Base-by-base conservation (phyloP, 306 rosid species). In the Glycine latifolia region DNA sequence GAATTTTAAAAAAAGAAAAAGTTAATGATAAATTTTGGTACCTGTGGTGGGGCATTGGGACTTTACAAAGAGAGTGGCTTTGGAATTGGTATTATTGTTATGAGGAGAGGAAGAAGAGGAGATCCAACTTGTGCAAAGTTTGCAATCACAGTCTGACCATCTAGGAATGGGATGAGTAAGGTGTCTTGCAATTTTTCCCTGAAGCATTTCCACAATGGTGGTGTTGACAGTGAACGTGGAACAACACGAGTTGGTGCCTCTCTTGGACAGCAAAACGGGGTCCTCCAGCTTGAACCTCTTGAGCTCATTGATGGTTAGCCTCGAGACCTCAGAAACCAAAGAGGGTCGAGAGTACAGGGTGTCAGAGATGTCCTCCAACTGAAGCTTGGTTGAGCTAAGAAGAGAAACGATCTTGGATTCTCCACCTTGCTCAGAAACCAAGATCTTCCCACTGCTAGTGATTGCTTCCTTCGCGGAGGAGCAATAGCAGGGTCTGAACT, bases 111-210 rank as follows among this genome's bases (percentile, higher is more conserved):
- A 9, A 26, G 31, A 26, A 26, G 31, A 26, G 31, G 31, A 86
- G 20, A 85, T 87, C 94, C 97, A 93, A 82, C 85, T 66, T 5
- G 84, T 87, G 75, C 99, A 96, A 5, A 87, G 56, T 63, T 87
- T 75, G 73, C 99, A 96, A 71, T 91, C 92, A 69, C 99, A 96
- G 49, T 96, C 99, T 0, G 99, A 96, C 99, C 99, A 96, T 33
- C 99, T 83, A 3, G 97, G 84, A 31, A 73, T 83, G 3, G 85
- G 90, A 26, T 26, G 31, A 26, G 31, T 26, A 26, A 26, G 31
- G 31, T 26, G 31, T 8, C 86, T 87, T 2, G 87, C 81, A 17
- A 90, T 80, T 87, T 91, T 92, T 0, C 90, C 97, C 50, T 91
- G 88, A 69, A 95, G 92, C 97, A 95, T 93, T 79, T 93, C 94